Conservation (phyloP, 1,139 yeast genomes). For the Eremothecium gossypii region DNA sequence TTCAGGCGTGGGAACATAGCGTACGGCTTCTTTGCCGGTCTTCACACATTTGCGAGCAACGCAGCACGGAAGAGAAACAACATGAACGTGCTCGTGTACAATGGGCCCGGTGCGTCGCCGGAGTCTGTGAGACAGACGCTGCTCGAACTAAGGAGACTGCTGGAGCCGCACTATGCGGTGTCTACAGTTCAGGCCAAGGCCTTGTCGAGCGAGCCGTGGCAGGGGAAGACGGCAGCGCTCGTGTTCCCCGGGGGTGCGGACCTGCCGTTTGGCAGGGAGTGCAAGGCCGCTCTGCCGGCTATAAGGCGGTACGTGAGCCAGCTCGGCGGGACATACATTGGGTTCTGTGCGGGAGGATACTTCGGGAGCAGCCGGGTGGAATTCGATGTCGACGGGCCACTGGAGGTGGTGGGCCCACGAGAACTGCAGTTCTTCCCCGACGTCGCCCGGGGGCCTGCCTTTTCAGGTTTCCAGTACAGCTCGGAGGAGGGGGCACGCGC, state of each 20-base stretch:
- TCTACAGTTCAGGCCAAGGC: constrained; percentile 56
- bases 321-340: constrained; percentile 73
- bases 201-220: constrained; percentile 81
- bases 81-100: constrained; percentile 30
- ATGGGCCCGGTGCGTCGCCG: constrained; percentile 77
- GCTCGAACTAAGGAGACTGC: constrained; percentile 59
- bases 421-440: constrained; percentile 82
- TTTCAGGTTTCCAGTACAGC: constrained; percentile 68
- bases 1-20: too few species aligned
- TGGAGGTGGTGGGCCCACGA: constrained; percentile 81
- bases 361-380: constrained; percentile 70
- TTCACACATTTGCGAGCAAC: too few species aligned
- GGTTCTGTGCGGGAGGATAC: constrained; percentile 97
- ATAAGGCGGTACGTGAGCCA: constrained; percentile 55
- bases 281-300: constrained; percentile 58
- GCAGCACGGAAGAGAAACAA: background rate
- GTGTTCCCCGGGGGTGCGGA: constrained; percentile 98
- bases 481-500: constrained; percentile 70
- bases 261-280: constrained; percentile 51
- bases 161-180: constrained; percentile 90
- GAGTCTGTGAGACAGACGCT: constrained; percentile 80
- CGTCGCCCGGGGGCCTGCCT: constrained; percentile 70
- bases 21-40: too few species aligned
- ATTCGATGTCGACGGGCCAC: constrained; percentile 66
- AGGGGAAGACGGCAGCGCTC: constrained; percentile 60